Conservation (phyloP, 768 basidiomycete genomes). For the Collybiopsis confluens region DNA sequence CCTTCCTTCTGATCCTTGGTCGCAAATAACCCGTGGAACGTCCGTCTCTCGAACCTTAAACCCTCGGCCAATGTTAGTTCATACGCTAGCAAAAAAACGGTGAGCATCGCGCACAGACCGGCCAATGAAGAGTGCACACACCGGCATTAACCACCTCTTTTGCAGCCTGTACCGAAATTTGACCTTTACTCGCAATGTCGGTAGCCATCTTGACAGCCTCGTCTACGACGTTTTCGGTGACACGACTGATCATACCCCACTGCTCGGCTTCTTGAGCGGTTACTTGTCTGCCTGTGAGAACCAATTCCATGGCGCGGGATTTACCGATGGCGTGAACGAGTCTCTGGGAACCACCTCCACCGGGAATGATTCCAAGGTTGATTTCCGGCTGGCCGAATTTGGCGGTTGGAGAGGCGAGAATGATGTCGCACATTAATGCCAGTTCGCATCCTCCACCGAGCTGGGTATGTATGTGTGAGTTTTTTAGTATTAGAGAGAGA, state of each 20-base stretch:
- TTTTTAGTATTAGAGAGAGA: neutral
- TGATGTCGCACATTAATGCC: conserved; percentile 94
- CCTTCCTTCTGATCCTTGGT: conserved; percentile 96
- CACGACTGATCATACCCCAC: conserved; percentile 85
- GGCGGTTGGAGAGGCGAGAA: conserved; percentile 85
- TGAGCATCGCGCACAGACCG: neutral
- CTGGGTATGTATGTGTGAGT: too few species aligned
- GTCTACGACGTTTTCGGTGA: conserved; percentile 80
- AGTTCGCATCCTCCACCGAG: conserved; percentile 97
- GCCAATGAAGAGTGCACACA: conserved; percentile 27
- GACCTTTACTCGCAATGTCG: conserved; percentile 77
- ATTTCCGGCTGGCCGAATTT: conserved; percentile 97
- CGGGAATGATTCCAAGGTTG: conserved; percentile 91
- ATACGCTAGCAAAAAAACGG: conserved; percentile 46
- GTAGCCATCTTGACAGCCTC: conserved; percentile 82
- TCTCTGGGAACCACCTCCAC: conserved; percentile 91
- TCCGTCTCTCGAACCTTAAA: conserved; percentile 77
- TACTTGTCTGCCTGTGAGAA: conserved; percentile 82
- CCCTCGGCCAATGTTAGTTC: conserved; percentile 82
- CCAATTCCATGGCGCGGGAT: conserved; percentile 91
- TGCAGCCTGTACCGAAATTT: conserved; percentile 75
- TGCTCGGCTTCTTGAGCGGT: conserved; percentile 75
- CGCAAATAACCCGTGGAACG: conserved; percentile 91
- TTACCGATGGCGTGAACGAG: conserved; percentile 85
- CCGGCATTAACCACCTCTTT: conserved; percentile 95